Evolutionary conservation across 2,329 filamentous ascomycete genomes (phyloP).

Genomic region (Neoarthrinium moseri): DNA sequence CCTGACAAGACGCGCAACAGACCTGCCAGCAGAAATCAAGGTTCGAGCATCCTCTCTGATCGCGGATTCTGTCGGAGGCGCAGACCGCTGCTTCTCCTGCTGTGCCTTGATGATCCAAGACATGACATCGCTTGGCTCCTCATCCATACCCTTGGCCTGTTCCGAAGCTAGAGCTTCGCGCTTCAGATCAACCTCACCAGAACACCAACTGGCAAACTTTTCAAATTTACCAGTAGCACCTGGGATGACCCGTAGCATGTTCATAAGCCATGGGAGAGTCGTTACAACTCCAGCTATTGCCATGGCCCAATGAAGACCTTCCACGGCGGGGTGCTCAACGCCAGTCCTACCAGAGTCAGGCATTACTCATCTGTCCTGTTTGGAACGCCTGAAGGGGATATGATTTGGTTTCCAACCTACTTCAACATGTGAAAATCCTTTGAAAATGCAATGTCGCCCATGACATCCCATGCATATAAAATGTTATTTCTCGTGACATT

Average conservation of each 20-base stretch:
- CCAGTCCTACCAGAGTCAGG: too few species aligned
- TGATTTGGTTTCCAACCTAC: too few species aligned
- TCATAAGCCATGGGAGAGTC: constrained; percentile 7
- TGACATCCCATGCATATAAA: constrained; percentile 11
- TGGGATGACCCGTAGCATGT: neutral
- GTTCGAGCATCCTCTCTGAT: constrained; percentile 13
- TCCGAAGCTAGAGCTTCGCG: neutral
- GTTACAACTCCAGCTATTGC: neutral
- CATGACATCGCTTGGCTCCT: constrained; percentile 5
- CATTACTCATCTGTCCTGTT: too few species aligned
- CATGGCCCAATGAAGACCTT: constrained; percentile 6
- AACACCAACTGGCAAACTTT: constrained; percentile 6
- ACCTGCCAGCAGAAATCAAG: constrained; percentile 15
- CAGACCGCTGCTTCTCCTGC: neutral
- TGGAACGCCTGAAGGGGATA: too few species aligned
- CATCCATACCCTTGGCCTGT: neutral
- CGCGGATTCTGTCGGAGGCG: neutral
- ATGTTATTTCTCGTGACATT: too few species aligned
- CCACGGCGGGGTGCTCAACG: constrained; percentile 1
- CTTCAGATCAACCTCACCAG: neutral
- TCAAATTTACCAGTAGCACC: neutral
- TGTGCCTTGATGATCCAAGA: constrained; percentile 7
- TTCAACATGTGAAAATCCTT: constrained; percentile 4
- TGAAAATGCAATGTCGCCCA: constrained; percentile 5
- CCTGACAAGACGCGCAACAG: too few species aligned